These are phyloP conservation scores for Pleurostoma richardsiae DNA, from an alignment of 2,329 filamentous ascomycete species.

Conservation along the genomic window DNA sequence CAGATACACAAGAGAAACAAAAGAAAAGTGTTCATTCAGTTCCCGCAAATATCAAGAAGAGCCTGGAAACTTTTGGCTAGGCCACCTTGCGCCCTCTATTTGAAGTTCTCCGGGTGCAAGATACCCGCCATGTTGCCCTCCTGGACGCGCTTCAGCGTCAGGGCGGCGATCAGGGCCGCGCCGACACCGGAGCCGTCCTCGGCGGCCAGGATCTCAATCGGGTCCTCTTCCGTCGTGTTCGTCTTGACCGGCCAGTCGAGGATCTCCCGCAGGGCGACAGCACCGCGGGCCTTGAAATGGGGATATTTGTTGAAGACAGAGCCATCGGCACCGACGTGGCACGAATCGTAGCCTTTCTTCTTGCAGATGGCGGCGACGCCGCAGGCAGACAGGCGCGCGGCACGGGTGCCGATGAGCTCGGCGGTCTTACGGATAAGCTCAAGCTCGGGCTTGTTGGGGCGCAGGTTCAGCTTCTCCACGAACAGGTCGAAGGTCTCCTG, in stretches of 20 bases:
- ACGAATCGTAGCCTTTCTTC: slow-evolving; percentile 85
- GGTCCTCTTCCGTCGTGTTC: slow-evolving; percentile 69
- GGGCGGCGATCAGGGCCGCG: slow-evolving; percentile 82
- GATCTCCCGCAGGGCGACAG: slow-evolving; percentile 86
- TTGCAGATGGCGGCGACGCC: slow-evolving; percentile 94
- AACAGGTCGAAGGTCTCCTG: slow-evolving; percentile 84
- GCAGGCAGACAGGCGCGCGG: slow-evolving; percentile 87
- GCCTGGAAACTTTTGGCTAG: no score
- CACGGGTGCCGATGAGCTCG: slow-evolving; percentile 91
- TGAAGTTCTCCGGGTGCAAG: slow-evolving; percentile 59
- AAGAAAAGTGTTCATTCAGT: not conserved
- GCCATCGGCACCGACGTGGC: slow-evolving; percentile 94
- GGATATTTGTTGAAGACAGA: slow-evolving; percentile 99
- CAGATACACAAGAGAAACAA: not conserved
- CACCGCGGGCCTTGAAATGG: slow-evolving; percentile 91
- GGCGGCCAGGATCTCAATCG: slow-evolving; percentile 79
- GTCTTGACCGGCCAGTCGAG: slow-evolving; percentile 83
- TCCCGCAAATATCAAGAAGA: no score
- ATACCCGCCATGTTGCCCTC: slow-evolving; percentile 60
- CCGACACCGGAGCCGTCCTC: slow-evolving; percentile 98
- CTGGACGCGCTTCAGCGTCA: slow-evolving; percentile 61
- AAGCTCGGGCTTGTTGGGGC: slow-evolving; percentile 70
- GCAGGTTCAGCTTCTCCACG: slow-evolving; percentile 67
- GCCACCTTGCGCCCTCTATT: slow-evolving; percentile 17
- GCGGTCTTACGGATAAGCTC: slow-evolving; percentile 85